Conservation (phyloP, 345 rosid genomes). For the Eutrema heterophyllum region DNA sequence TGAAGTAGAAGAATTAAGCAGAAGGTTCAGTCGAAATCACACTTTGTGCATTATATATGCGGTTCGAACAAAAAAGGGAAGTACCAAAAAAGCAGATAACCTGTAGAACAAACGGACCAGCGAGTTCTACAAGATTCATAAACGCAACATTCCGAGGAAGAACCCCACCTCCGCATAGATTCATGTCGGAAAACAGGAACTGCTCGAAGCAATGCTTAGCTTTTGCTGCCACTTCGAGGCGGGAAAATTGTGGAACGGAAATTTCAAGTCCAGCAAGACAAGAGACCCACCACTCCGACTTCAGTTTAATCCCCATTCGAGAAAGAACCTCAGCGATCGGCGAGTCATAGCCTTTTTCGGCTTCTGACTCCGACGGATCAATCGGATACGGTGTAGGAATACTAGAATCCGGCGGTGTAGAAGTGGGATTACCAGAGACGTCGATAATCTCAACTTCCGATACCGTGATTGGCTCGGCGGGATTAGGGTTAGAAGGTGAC, state of each 20-base stretch:
- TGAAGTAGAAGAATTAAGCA: constrained; percentile 24
- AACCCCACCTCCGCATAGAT: constrained; percentile 62
- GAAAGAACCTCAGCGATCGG: constrained; percentile 44
- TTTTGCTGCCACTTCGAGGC: constrained; percentile 41
- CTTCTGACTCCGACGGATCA: background rate
- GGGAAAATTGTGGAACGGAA: constrained; percentile 39
- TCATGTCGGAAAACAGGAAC: constrained; percentile 81
- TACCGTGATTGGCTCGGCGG: constrained; percentile 27
- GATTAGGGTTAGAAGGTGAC: constrained; percentile 22
- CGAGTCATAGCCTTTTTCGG: constrained; percentile 26
- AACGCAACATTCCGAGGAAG: constrained; percentile 66
- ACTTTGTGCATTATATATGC: background rate
- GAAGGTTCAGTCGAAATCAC: background rate
- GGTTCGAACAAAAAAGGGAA: background rate
- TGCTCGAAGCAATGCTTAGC: constrained; percentile 81
- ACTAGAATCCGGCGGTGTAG: constrained; percentile 27
- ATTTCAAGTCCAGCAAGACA: constrained; percentile 47
- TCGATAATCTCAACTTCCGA: constrained; percentile 62
- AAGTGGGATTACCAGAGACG: constrained; percentile 40
- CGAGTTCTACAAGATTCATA: constrained; percentile 65
- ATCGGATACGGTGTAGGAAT: constrained; percentile 18
- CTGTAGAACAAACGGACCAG: constrained; percentile 91
- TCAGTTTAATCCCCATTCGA: constrained; percentile 59
- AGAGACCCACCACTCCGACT: constrained; percentile 61
- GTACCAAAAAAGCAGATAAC: constrained; percentile 26